Conservation (phyloP, 257 asterid species). For the Parsonsia alboflavescens region DNA sequence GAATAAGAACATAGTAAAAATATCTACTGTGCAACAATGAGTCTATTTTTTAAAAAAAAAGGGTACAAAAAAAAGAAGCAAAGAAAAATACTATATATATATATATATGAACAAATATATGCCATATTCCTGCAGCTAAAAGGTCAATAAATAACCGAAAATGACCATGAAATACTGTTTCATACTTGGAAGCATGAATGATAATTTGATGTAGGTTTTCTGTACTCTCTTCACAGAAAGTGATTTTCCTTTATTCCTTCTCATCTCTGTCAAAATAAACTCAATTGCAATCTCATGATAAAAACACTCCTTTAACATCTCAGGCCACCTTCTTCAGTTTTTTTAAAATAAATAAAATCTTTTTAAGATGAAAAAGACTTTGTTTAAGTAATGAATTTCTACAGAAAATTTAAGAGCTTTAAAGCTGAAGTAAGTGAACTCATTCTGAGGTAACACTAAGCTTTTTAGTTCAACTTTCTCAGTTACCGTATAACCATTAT, state of each 20-base stretch:
- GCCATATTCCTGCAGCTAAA: neutral
- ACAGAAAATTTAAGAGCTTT: neutral
- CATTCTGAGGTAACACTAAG: neutral
- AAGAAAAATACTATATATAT: neutral
- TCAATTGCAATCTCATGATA: neutral
- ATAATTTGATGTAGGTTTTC: neutral
- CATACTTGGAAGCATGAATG: neutral
- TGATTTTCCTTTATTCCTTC: neutral
- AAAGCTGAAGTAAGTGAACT: neutral
- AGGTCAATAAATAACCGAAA: neutral
- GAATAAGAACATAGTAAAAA: constrained; percentile 9
- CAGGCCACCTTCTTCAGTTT: neutral
- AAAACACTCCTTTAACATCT: neutral
- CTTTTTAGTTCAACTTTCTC: neutral
- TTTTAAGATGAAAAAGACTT: neutral
- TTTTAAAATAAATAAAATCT: neutral
- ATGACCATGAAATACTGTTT: neutral
- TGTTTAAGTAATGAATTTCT: neutral
- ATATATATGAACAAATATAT: neutral
- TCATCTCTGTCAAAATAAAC: neutral
- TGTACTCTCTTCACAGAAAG: neutral
- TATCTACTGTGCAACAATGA: neutral
- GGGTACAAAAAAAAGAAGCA: neutral
- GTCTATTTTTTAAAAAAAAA: neutral
- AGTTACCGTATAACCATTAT: neutral